Percentiles rank a stretch among this genome's conserved stretches.
These are phyloP conservation scores for Cercospora brassicicola DNA, from an alignment of 2,329 filamentous ascomycete species.

Conservation along the genomic window DNA sequence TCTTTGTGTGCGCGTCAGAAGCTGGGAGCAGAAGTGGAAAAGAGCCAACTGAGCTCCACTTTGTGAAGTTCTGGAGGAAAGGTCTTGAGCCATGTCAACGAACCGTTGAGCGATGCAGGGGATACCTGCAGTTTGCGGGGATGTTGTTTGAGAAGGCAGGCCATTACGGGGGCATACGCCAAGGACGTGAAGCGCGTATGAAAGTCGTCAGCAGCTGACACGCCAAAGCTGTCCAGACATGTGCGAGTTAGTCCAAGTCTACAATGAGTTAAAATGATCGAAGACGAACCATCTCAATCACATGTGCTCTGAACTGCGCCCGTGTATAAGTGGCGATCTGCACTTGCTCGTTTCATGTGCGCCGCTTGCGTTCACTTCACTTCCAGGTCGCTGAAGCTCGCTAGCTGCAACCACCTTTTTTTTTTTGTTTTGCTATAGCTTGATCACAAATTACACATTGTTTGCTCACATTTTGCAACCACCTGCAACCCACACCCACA, in stretches of 20 bases:
- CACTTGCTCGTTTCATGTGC: slow-evolving; percentile 9
- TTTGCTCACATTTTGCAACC: neutral
- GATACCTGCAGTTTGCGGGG: neutral
- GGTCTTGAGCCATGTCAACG: neutral
- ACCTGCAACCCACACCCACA: neutral
- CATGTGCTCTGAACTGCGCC: neutral
- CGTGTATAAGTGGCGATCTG: neutral
- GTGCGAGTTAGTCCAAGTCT: neutral
- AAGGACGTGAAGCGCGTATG: slow-evolving; percentile 15
- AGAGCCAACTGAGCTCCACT: neutral
- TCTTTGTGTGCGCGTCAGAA: neutral
- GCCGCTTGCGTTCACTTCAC: slow-evolving; percentile 12
- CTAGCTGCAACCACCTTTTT: neutral
- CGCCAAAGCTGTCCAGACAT: slow-evolving; percentile 1
- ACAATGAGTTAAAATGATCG: neutral
- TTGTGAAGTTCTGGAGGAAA: neutral
- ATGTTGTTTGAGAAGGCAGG: neutral
- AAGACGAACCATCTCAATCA: neutral
- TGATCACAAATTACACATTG: neutral
- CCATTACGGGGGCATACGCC: slow-evolving; percentile 11
- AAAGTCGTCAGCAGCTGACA: slow-evolving; percentile 5
- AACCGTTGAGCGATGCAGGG: neutral
- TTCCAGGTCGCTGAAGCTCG: neutral
- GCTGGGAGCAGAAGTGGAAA: neutral
- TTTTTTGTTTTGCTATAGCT: neutral